A percentile compares a stretch with the other conserved stretches of the same genome.
These are phyloP conservation scores for Nymphaea colorata DNA, from an alignment of 164 flowering plant species.

Conservation along the genomic window DNA sequence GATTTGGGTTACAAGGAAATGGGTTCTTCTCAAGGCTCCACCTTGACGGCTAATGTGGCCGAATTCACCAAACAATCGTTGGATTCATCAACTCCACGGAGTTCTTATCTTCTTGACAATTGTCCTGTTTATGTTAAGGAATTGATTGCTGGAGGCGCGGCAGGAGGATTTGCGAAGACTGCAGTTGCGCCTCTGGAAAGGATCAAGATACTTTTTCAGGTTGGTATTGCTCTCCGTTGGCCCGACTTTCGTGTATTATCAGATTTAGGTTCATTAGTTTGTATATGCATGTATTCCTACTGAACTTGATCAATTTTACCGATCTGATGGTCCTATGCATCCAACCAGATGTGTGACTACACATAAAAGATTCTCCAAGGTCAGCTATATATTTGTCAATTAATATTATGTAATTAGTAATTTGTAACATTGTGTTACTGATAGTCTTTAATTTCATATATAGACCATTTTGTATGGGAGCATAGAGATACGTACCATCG, in stretches of 20 bases:
- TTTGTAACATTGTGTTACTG: too few relatives aligned
- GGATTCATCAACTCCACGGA: conserved; percentile 28
- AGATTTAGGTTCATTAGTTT: too few relatives aligned
- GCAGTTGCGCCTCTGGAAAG: conserved; percentile 87
- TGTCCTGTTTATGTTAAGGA: conserved; percentile 82
- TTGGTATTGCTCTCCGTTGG: conserved; percentile 5
- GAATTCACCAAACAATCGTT: conserved; percentile 21
- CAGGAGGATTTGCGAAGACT: conserved; percentile 84
- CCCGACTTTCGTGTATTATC: not conserved
- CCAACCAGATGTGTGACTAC: too few relatives aligned
- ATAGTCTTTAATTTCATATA: too few relatives aligned
- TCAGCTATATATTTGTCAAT: too few relatives aligned
- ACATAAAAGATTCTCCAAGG: too few relatives aligned
- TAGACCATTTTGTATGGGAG: too few relatives aligned
- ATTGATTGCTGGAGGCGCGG: conserved; percentile 87
- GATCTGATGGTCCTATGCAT: too few relatives aligned
- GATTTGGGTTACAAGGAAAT: conserved; percentile 18
- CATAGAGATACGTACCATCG: too few relatives aligned
- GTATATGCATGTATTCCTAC: too few relatives aligned
- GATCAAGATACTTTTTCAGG: conserved; percentile 81
- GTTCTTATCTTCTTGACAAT: conserved; percentile 32
- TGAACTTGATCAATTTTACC: too few relatives aligned
- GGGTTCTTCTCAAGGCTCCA: conserved; percentile 68
- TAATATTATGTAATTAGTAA: too few relatives aligned
- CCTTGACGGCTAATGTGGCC: conserved; percentile 42